Percentiles rank a stretch among this genome's conserved stretches.
Evolutionary conservation across 1,284 basidiomycete species (phyloP).

Genomic region (Porogramme epimiltina): DNA sequence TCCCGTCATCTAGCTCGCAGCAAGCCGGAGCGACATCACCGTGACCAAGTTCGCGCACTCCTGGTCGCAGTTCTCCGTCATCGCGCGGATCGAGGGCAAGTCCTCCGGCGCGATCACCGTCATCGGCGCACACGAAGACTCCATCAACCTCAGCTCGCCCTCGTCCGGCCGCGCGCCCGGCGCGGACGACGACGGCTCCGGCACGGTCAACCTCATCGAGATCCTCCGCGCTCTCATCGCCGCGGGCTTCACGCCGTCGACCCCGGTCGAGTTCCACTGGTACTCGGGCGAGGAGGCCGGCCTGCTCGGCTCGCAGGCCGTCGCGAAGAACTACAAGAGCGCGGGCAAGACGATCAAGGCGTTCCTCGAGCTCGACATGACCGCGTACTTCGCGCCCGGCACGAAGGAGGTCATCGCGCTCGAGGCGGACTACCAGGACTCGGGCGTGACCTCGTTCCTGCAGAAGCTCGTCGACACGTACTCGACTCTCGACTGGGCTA

Average conservation of each 20-base stretch:
- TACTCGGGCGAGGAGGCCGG: constrained; percentile 69
- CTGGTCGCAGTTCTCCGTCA: constrained; percentile 69
- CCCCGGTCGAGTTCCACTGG: constrained; percentile 71
- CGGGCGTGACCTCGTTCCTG: constrained; percentile 40
- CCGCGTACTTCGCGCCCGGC: constrained; percentile 66
- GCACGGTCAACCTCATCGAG: constrained; percentile 67
- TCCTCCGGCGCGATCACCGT: constrained; percentile 50
- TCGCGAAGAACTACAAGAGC: constrained; percentile 60
- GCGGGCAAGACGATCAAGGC: constrained; percentile 47
- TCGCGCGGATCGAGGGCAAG: constrained; percentile 51
- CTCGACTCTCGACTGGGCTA: constrained; percentile 40
- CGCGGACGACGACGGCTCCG: constrained; percentile 74
- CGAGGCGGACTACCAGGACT: constrained; percentile 63
- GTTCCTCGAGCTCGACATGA: constrained; percentile 48
- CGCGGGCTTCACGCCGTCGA: constrained; percentile 51
- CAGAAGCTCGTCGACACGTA: constrained; percentile 40
- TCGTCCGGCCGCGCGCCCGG: constrained; percentile 55
- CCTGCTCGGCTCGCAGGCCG: constrained; percentile 65
- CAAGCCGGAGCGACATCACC: constrained; percentile 43
- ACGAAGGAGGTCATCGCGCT: constrained; percentile 62
- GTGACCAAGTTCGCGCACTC: constrained; percentile 59
- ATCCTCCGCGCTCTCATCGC: constrained; percentile 54
- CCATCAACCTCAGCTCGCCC: constrained; percentile 50
- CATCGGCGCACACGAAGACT: constrained; percentile 68
- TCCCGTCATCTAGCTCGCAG: constrained; percentile 34